Evolutionary conservation across 192 early-diverging fungal genomes (phyloP).

Genomic region (Martensiomyces pterosporus): DNA sequence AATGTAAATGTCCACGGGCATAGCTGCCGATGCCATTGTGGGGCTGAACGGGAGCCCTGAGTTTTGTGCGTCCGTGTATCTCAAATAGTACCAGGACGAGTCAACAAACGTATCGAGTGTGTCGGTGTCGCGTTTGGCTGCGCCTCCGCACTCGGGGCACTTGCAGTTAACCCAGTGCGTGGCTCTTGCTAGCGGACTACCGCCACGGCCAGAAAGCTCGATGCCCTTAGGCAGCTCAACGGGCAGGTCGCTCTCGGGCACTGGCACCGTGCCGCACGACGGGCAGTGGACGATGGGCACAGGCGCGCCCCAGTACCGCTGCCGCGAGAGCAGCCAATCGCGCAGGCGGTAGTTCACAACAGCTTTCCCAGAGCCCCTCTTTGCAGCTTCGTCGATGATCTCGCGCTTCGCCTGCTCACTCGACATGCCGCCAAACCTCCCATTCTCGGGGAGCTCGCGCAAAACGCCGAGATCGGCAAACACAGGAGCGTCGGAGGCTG

Average conservation of each 20-base stretch:
- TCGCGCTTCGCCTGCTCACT: slow-evolving; percentile 54
- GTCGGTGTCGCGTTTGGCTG: slow-evolving; percentile 80
- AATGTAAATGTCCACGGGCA: slow-evolving; percentile 92
- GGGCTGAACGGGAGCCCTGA: slow-evolving; percentile 48
- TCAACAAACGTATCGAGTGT: slow-evolving; percentile 99
- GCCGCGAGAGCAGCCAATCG: slow-evolving; percentile 94
- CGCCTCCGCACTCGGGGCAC: slow-evolving; percentile 70
- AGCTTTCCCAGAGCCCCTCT: slow-evolving; percentile 47
- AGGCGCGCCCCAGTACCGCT: slow-evolving; percentile 96
- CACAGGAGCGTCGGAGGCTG: slow-evolving; percentile 2
- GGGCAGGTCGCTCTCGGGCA: slow-evolving; percentile 76
- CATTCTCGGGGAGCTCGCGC: slow-evolving; percentile 43
- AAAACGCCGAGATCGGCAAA: slow-evolving; percentile 59
- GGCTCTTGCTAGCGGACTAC: slow-evolving; percentile 61
- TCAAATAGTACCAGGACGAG: slow-evolving; percentile 94
- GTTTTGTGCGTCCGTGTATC: slow-evolving; percentile 79
- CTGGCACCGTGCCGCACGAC: slow-evolving; percentile 77
- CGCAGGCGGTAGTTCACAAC: slow-evolving; percentile 71
- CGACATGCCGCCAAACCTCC: slow-evolving; percentile 58
- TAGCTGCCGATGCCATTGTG: slow-evolving; percentile 46
- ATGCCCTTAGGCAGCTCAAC: slow-evolving; percentile 63
- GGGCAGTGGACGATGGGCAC: slow-evolving; percentile 91
- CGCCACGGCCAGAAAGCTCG: slow-evolving; percentile 59
- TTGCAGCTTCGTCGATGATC: slow-evolving; percentile 51
- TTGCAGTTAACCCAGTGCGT: slow-evolving; percentile 69